These are phyloP conservation scores for Cenchrus fungigraminus DNA, from an alignment of 176 grass and related monocot genomes.

Conservation along the genomic window DNA sequence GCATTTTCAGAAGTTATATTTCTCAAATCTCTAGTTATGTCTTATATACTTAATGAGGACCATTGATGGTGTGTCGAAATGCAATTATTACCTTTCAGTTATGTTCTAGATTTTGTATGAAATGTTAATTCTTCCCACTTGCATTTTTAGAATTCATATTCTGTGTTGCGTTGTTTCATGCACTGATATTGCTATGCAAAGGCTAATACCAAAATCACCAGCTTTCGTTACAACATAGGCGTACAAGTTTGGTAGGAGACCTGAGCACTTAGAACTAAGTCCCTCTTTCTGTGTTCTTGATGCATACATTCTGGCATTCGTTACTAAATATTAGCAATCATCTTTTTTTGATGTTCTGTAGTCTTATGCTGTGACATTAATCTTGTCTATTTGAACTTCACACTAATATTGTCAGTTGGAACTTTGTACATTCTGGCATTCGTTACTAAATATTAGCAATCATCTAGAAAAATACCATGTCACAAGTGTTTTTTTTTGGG, in stretches of 20 bases:
- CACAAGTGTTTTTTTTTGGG: neutral
- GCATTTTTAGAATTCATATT: neutral
- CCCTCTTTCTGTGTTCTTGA: neutral
- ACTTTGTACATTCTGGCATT: neutral
- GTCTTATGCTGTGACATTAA: constrained; percentile 8
- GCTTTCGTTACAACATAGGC: neutral
- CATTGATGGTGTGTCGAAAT: constrained; percentile 38
- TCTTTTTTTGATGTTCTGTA: neutral
- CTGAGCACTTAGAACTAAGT: neutral
- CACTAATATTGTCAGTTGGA: constrained; percentile 25
- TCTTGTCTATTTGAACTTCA: constrained; percentile 17
- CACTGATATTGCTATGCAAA: constrained; percentile 26
- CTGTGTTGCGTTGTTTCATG: neutral
- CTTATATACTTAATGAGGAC: constrained; percentile 17
- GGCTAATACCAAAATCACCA: neutral
- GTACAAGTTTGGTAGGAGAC: neutral
- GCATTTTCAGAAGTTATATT: constrained; percentile 34
- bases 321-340: too few species aligned
- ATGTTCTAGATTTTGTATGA: constrained; percentile 16
- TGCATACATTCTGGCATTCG: neutral
- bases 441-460: neutral
- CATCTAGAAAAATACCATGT: neutral
- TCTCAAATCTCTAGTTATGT: constrained; percentile 26
- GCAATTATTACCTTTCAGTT: neutral
- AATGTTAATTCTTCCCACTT: neutral